Evolutionary conservation across 257 asterid species (phyloP).

Genomic region (Primulina tabacum): DNA sequence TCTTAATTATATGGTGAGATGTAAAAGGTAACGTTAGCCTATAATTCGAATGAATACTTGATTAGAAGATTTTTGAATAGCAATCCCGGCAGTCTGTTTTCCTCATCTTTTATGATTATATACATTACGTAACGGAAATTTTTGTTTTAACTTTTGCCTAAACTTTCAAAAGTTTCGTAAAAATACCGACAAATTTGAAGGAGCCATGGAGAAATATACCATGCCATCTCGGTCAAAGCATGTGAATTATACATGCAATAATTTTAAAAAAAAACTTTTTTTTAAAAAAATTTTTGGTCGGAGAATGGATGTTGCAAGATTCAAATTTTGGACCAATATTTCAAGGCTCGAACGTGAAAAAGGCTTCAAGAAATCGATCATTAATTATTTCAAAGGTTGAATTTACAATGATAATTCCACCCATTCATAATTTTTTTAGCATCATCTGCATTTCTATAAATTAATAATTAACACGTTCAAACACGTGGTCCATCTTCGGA

Average conservation of each 20-base stretch:
- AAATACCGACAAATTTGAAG: slow-evolving; percentile 22
- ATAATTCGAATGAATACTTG: too few relatives aligned
- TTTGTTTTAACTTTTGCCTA: slow-evolving; percentile 12
- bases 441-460: too few relatives aligned
- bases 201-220: slow-evolving; percentile 16
- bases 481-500: too few relatives aligned
- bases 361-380: neutral
- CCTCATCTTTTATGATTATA: neutral
- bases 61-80: slow-evolving; percentile 7
- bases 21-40: too few relatives aligned
- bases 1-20: too few relatives aligned
- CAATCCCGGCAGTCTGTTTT: neutral
- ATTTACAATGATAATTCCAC: neutral
- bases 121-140: slow-evolving; percentile 21
- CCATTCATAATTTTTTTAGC: too few relatives aligned
- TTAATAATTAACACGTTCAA: too few relatives aligned
- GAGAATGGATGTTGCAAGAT: neutral
- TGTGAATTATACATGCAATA: slow-evolving; percentile 23
- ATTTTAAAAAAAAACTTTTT: neutral
- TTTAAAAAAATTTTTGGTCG: neutral
- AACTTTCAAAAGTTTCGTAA: slow-evolving; percentile 23
- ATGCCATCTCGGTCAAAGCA: slow-evolving; percentile 33
- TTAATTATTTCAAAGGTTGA: neutral
- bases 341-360: neutral
- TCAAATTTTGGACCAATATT: neutral